Base-by-base conservation (phyloP, 2,329 filamentous ascomycete genomes). In the Volutella citrinella region DNA sequence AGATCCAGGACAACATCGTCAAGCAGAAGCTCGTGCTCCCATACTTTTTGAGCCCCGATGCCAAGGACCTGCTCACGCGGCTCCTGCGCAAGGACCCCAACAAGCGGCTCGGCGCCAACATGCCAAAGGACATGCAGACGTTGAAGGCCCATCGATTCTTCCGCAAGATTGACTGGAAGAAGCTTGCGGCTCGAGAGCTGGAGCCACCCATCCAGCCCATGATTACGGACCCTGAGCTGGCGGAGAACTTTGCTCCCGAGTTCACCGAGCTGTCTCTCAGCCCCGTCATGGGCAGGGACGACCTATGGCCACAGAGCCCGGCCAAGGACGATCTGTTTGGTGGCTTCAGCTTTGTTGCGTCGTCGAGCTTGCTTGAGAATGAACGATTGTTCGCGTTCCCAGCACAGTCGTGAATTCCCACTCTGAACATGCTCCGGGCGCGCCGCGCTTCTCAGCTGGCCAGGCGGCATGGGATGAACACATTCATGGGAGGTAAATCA, bases 81-180 rank as follows among this genome's bases (percentile, higher is more conserved):
- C 77, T 98, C 5, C 70, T 98, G 38, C 84, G 87, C 58, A 97
- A 97, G 64, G 90, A 98, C 13, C 90, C 94, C 1, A 76, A 76
- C 54, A 96, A 97, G 68, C 81, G 93, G 12, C 78, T 98, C 1
- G 93, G 93, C 5, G 80, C 81, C 39, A 83, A 85, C 59, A 95
- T 94, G 81, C 84, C 86, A 26, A 91, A 90, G 64, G 93, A 98
- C 48, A 68, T 98, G 30, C 72, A 78, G 34, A 82, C 74, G 1
- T 85, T 98, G 66, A 95, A 95, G 72, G 82, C 82, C 44, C 93
- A 98, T 59, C 80, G 93, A 9, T 98, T 98, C 72, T 98, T 98
- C 76, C 81, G 87, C 56, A 93, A 88, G 68, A 94, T 98, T 54
- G 83, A 98, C 66, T 98, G 93, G 93, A 83, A 81, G 64, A 84